Percentiles rank a stretch among this genome's conserved stretches.
phyloP scores from a whole-genome alignment of 164 flowering plant genomes.

The Vitis vinifera region ASM3070453v1 NC_081805.1:2658501-2659000 shows the following conservation, averaged over 20 bases:
- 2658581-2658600: no score
- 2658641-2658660: conserved; percentile 63
- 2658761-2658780: conserved; percentile 47
- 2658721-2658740: conserved; percentile 59
- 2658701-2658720: conserved; percentile 59
- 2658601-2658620: no score
- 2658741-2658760: conserved; percentile 54
- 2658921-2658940: conserved; percentile 1
- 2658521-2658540: no score
- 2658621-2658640: no score
- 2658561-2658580: no score
- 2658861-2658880: conserved; percentile 33
- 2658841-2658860: conserved; percentile 53
- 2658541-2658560: no score
- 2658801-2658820: conserved; percentile 79
- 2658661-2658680: conserved; percentile 72
- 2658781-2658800: conserved; percentile 63
- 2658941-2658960: conserved; percentile 33
- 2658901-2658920: conserved; percentile 22
- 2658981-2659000: conserved; percentile 27
- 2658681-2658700: conserved; percentile 50
- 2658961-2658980: conserved; percentile 23
- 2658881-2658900: conserved; percentile 20
- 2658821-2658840: conserved; percentile 53
- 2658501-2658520: no score